These are phyloP conservation scores for Epichloe baconii DNA, from an alignment of 2,329 filamentous ascomycete species.

Conservation along the genomic window DNA sequence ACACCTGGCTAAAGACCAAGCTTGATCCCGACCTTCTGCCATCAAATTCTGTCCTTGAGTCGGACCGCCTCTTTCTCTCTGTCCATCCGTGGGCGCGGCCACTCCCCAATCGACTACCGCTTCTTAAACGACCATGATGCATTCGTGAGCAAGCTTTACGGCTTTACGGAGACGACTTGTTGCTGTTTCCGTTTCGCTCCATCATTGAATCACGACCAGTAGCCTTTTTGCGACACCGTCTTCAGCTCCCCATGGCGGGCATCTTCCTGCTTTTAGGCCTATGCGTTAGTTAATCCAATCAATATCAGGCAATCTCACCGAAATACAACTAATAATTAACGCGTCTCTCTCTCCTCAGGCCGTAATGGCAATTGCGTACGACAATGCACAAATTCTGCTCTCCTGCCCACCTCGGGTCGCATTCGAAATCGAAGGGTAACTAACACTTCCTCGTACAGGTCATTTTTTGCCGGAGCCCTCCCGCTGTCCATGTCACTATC, in stretches of 20 bases:
- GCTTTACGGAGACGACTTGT: not conserved
- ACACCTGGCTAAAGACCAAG: not conserved
- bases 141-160: not conserved
- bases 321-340: not conserved
- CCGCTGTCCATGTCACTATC: constrained; percentile 83
- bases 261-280: constrained; percentile 27
- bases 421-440: not conserved
- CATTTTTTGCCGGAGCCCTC: constrained; percentile 83
- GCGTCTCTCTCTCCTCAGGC: constrained; percentile 20
- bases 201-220: not conserved
- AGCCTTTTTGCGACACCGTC: not conserved
- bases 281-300: constrained; percentile 24
- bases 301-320: not conserved
- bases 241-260: constrained; percentile 21
- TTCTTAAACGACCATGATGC: not conserved
- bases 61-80: not conserved
- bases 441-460: constrained; percentile 39
- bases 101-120: not conserved
- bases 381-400: not conserved
- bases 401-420: not conserved
- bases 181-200: not conserved
- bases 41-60: not conserved
- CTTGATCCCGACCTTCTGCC: not conserved
- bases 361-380: constrained; percentile 46
- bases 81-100: not conserved